Percentiles rank a stretch among this genome's conserved stretches.
Evolutionary conservation across 2,329 filamentous ascomycete genomes (phyloP).

Genomic region (Penicillium hesseltinei): DNA sequence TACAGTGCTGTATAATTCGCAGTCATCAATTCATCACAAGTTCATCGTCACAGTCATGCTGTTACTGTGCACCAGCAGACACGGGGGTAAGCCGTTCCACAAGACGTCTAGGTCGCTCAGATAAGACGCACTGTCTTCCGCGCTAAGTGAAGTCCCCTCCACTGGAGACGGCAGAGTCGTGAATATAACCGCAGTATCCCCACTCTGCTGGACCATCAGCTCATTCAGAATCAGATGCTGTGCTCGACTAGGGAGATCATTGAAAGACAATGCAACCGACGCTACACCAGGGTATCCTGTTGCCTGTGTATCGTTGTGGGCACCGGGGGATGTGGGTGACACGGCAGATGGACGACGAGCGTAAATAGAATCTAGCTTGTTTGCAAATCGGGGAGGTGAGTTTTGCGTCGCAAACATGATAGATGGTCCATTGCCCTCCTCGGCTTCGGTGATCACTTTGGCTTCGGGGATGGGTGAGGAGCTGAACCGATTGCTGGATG

Average conservation of each 20-base stretch:
- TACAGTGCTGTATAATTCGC: conserved; percentile 3
- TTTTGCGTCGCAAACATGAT: conserved; percentile 69
- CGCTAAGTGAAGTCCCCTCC: conserved; percentile 71
- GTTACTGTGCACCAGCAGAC: conserved; percentile 78
- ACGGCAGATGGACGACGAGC: conserved; percentile 27
- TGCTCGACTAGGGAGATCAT: conserved; percentile 78
- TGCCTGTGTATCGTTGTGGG: conserved; percentile 29
- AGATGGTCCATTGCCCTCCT: conserved; percentile 62
- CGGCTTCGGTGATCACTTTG: conserved; percentile 56
- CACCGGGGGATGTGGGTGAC: conserved; percentile 14
- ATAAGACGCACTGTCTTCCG: conserved; percentile 69
- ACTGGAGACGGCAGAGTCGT: conserved; percentile 79
- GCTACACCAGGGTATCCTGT: conserved; percentile 58
- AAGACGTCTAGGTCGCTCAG: conserved; percentile 75
- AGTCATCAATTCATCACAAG: conserved; percentile 29
- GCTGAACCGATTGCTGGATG: conserved; percentile 56
- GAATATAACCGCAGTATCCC: conserved; percentile 72
- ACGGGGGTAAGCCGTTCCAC: conserved; percentile 72
- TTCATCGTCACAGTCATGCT: conserved; percentile 76
- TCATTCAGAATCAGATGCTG: conserved; percentile 88
- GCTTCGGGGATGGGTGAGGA: conserved; percentile 72
- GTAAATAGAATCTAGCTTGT: conserved; percentile 40
- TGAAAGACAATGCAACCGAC: conserved; percentile 72
- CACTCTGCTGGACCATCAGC: conserved; percentile 67
- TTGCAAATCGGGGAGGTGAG: conserved; percentile 33